phyloP scores from a whole-genome alignment of 2,329 filamentous ascomycete genomes.

The Beauveria sp. region DNA sequence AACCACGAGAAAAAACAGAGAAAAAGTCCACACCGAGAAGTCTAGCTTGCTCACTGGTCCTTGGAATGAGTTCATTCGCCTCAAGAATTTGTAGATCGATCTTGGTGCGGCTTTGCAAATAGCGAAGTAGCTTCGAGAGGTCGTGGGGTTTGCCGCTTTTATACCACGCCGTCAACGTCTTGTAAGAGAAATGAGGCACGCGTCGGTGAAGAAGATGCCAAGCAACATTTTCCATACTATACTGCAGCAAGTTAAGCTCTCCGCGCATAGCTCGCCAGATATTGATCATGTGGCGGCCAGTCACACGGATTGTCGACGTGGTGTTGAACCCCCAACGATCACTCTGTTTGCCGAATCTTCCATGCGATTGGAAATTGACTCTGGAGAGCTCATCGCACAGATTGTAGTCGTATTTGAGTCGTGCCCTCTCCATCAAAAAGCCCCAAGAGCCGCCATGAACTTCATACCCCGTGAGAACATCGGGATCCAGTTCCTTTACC shows the following conservation, averaged over 20 bases:
- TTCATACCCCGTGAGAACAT: conserved; percentile 90
- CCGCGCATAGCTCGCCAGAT: conserved; percentile 93
- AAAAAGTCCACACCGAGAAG: conserved; percentile 94
- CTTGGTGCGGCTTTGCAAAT: conserved; percentile 68
- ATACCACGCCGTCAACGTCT: conserved; percentile 77
- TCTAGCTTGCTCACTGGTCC: conserved; percentile 90
- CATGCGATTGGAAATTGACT: conserved; percentile 75
- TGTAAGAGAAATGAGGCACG: conserved; percentile 79
- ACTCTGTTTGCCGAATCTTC: conserved; percentile 75
- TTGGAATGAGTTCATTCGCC: conserved; percentile 76
- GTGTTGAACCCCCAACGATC: conserved; percentile 93
- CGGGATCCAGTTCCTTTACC: conserved; percentile 76
- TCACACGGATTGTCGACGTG: conserved; percentile 86
- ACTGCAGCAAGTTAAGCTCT: conserved; percentile 87
- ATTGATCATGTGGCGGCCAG: conserved; percentile 91
- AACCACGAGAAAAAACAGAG: conserved; percentile 88
- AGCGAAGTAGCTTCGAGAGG: conserved; percentile 65
- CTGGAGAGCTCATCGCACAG: conserved; percentile 87
- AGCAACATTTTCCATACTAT: conserved; percentile 91
- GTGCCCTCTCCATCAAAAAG: conserved; percentile 84
- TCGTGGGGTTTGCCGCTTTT: conserved; percentile 59
- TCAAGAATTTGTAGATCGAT: conserved; percentile 88
- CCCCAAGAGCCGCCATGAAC: conserved; percentile 93
- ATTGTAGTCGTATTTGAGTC: conserved; percentile 80
- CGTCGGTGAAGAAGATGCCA: conserved; percentile 84